These are phyloP conservation scores for Neonectria neomacrospora DNA, from an alignment of 2,329 filamentous ascomycete genomes.

Conservation along the genomic window DNA sequence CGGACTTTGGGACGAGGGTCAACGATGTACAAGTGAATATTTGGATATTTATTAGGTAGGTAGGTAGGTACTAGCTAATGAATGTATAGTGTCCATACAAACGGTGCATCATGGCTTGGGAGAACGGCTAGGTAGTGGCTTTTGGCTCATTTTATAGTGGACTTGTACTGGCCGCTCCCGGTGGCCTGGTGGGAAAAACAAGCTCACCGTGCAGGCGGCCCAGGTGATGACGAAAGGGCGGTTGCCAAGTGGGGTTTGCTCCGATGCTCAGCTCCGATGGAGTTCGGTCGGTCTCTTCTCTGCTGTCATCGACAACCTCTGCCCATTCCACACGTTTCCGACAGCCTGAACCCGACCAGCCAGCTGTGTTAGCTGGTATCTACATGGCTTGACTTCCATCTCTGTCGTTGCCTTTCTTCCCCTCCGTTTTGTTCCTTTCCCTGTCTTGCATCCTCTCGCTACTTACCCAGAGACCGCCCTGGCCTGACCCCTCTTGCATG, in stretches of 20 bases:
- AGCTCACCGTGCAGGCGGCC: conserved; percentile 18
- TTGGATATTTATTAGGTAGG: not conserved
- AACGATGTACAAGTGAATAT: conserved; percentile 8
- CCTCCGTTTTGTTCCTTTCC: not conserved
- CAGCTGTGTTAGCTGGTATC: not conserved
- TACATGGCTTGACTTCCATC: not conserved
- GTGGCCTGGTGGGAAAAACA: conserved; percentile 11
- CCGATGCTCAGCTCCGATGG: not conserved
- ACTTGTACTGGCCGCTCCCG: not conserved
- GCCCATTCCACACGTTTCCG: not conserved
- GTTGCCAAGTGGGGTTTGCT: conserved; percentile 11
- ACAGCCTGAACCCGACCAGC: not conserved
- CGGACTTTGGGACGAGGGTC: not conserved
- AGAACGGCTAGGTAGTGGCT: not conserved
- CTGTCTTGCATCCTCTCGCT: not conserved
- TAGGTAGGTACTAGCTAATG: too few species aligned
- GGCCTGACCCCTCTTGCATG: not conserved
- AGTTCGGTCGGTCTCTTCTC: conserved; percentile 3
- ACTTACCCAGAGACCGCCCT: not conserved
- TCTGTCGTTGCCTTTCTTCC: not conserved
- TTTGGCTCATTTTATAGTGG: not conserved
- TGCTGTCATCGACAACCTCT: conserved; percentile 6
- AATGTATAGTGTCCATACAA: too few species aligned
- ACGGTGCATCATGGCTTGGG: too few species aligned
- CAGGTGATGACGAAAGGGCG: conserved; percentile 23